Conservation (phyloP, 306 rosid species). For the Dicorynia guianensis region DNA sequence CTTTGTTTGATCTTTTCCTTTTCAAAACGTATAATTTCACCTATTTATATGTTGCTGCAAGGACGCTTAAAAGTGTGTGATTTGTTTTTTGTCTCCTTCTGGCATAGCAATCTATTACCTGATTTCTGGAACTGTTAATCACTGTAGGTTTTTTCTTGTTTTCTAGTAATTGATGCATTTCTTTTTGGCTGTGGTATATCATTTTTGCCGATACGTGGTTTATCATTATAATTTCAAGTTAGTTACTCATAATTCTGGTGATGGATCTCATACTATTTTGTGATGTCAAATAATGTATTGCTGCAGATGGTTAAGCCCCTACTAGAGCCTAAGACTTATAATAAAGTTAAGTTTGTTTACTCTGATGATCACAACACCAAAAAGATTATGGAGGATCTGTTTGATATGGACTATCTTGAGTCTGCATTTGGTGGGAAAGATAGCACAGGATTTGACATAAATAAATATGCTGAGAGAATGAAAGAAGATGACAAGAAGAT, state of each 20-base stretch:
- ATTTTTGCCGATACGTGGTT: background rate
- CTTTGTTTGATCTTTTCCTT: background rate
- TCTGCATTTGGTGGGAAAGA: conserved; percentile 90
- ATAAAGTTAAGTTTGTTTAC: conserved; percentile 89
- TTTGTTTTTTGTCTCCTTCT: conserved; percentile 12
- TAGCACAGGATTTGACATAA: conserved; percentile 63
- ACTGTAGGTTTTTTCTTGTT: conserved; percentile 3
- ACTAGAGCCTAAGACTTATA: conserved; percentile 79
- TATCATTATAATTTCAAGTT: background rate
- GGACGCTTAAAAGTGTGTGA: background rate
- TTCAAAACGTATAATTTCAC: conserved; percentile 4
- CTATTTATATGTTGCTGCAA: background rate
- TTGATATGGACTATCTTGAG: conserved; percentile 79
- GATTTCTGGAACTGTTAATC: conserved; percentile 15
- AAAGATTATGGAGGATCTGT: conserved; percentile 85
- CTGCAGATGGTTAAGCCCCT: conserved; percentile 90
- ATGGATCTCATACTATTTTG: conserved; percentile 22
- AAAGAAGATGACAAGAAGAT: conserved; percentile 76
- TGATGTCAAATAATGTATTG: conserved; percentile 27
- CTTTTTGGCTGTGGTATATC: conserved; percentile 1
- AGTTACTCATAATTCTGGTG: conserved; percentile 14
- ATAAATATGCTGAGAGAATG: conserved; percentile 82
- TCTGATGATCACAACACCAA: conserved; percentile 70
- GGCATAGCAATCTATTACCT: conserved; percentile 1
- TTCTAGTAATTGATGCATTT: conserved; percentile 8